These are phyloP conservation scores for Penicillium soppii DNA, from an alignment of 495 filamentous ascomycete species.

Conservation along the genomic window DNA sequence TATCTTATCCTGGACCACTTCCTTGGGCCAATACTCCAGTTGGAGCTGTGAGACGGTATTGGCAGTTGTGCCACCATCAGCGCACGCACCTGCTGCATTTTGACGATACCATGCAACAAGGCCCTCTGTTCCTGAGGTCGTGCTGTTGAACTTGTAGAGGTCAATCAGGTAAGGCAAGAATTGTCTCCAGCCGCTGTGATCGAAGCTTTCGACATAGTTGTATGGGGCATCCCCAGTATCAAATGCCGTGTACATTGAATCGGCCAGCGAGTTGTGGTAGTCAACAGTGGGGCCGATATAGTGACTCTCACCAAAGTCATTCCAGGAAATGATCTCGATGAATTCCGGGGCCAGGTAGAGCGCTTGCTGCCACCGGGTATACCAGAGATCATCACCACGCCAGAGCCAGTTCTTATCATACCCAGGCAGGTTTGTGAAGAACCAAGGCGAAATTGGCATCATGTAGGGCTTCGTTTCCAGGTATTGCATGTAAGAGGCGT, in stretches of 20 bases:
- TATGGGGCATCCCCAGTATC: background rate
- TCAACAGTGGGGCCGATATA: background rate
- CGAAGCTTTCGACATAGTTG: background rate
- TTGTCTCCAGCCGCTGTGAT: background rate
- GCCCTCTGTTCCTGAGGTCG: background rate
- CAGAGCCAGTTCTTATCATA: constrained; percentile 69
- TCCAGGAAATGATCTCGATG: constrained; percentile 40
- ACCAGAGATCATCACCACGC: constrained; percentile 63
- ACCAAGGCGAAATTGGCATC: constrained; percentile 71
- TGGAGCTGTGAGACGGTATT: constrained; percentile 1
- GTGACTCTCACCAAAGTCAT: background rate
- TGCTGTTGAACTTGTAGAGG: background rate
- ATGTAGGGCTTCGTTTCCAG: constrained; percentile 59
- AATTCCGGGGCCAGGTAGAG: constrained; percentile 57
- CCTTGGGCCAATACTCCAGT: background rate
- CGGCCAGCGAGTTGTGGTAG: too few relatives aligned
- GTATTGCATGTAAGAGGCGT: constrained; percentile 45
- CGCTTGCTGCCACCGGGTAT: constrained; percentile 63
- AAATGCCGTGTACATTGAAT: too few relatives aligned
- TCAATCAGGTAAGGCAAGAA: background rate
- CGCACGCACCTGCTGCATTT: background rate
- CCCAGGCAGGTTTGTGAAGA: constrained; percentile 62
- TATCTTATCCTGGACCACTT: background rate
- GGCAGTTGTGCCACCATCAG: background rate
- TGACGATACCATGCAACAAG: constrained; percentile 34